Percentiles rank a stretch among this genome's conserved stretches.
Conservation (phyloP, 768 basidiomycete species). For the Mycena kentingensis region DNA sequence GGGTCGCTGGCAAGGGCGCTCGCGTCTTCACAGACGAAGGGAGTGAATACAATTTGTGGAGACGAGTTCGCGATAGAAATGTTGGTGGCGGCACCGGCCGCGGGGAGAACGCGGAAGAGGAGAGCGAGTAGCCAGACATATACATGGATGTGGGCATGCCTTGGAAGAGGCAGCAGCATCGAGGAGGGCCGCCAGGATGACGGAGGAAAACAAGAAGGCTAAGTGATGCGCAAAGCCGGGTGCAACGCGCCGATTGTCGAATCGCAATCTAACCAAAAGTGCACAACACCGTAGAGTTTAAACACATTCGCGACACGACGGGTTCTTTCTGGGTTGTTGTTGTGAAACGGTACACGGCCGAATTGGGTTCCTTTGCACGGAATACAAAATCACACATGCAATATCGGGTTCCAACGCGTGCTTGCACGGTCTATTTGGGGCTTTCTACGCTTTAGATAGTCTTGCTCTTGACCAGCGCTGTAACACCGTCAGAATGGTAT, state of each 20-base stretch:
- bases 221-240: no score
- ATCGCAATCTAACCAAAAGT: no score
- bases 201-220: no score
- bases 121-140: background rate
- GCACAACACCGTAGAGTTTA: no score
- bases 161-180: background rate
- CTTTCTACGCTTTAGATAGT: constrained; percentile 63
- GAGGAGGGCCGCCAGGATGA: background rate
- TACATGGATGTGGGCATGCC: background rate
- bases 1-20: constrained; percentile 27
- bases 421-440: constrained; percentile 9
- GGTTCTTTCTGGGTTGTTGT: no score
- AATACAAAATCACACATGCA: no score
- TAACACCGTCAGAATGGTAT: constrained; percentile 2
- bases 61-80: constrained; percentile 40
- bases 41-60: constrained; percentile 47
- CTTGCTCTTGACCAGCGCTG: constrained; percentile 91
- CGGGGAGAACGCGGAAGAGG: background rate
- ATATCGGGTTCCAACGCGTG: no score
- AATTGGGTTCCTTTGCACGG: no score
- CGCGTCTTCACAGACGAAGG: constrained; percentile 47
- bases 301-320: no score
- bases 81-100: constrained; percentile 31
- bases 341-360: no score
- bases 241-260: no score